Percentiles rank a stretch among this genome's conserved stretches.
phyloP scores from a whole-genome alignment of 768 basidiomycete species.

The Russula griseocarnosa region DNA sequence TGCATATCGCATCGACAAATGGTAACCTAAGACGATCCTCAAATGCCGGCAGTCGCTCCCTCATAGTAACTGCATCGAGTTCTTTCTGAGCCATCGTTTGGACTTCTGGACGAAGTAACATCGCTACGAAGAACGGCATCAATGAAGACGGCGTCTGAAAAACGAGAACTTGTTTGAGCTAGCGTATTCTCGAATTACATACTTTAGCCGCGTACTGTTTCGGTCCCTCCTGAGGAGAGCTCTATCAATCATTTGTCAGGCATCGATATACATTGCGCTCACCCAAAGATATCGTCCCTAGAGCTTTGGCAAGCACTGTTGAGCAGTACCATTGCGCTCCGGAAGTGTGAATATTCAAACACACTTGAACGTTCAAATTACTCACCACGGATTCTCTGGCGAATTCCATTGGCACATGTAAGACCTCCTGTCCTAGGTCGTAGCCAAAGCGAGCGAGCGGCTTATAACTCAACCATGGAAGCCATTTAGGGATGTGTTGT shows the following conservation, averaged over 20 bases:
- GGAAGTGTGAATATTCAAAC: not conserved
- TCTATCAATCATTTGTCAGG: not conserved
- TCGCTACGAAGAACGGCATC: not conserved
- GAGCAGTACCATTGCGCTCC: not conserved
- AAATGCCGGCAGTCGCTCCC: not conserved
- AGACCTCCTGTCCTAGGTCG: not conserved
- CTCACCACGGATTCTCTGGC: not conserved
- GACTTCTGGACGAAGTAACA: not conserved
- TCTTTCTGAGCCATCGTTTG: not conserved
- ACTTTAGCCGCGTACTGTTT: not conserved
- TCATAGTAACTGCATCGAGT: not conserved
- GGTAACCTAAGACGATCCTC: not conserved
- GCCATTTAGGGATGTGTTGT: slow-evolving; percentile 6
- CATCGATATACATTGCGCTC: not conserved
- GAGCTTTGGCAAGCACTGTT: not conserved
- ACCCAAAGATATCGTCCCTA: not conserved
- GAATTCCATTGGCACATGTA: slow-evolving; percentile 4
- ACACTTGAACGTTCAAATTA: not conserved
- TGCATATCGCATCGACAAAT: not conserved
- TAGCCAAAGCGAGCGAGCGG: slow-evolving; percentile 7
- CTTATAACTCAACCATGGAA: slow-evolving; percentile 15
- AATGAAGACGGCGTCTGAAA: not conserved
- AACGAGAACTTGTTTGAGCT: not conserved
- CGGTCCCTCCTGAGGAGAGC: not conserved
- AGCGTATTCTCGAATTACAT: not conserved